Conservation (phyloP, 1,139 yeast species). For the Lodderomyces margitis region DNA sequence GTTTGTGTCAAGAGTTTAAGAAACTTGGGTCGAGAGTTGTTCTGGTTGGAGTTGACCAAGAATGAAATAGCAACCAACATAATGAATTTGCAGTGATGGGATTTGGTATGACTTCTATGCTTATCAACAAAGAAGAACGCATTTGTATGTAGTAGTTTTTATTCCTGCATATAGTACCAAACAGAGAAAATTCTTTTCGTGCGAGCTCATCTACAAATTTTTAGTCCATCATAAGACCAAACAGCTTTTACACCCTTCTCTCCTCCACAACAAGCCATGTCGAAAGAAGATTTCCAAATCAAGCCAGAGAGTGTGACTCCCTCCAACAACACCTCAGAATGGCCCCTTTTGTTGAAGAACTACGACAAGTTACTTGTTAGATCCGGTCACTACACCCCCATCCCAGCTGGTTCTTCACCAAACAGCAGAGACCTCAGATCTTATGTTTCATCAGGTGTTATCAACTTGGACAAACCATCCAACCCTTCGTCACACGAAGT, state of each 20-base stretch:
- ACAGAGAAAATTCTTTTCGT: slow-evolving; percentile 1
- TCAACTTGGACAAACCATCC: slow-evolving; percentile 95
- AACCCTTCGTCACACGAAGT: slow-evolving; percentile 98
- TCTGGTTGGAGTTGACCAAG: slow-evolving; percentile 46
- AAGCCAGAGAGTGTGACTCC: slow-evolving; percentile 87
- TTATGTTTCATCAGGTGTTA: slow-evolving; percentile 91
- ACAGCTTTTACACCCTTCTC: no score
- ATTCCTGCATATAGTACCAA: neutral
- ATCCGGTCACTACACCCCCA: slow-evolving; percentile 95
- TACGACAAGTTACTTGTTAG: slow-evolving; percentile 92
- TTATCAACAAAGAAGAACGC: no score
- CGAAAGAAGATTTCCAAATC: slow-evolving; percentile 69
- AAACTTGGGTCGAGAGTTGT: slow-evolving; percentile 73
- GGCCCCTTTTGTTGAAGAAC: slow-evolving; percentile 94
- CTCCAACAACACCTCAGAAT: slow-evolving; percentile 81
- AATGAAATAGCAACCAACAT: slow-evolving; percentile 28
- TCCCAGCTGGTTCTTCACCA: slow-evolving; percentile 94
- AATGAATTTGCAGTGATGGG: slow-evolving; percentile 20
- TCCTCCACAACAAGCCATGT: slow-evolving; percentile 30
- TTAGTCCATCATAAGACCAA: neutral
- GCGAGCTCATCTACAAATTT: slow-evolving; percentile 6
- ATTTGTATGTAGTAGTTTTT: neutral
- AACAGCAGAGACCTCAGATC: slow-evolving; percentile 89
- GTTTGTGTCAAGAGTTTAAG: slow-evolving; percentile 57
- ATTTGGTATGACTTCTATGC: no score